Evolutionary conservation across 805 yeast species (phyloP).

Genomic region (Hanseniaspora pseudoguilliermondii): DNA sequence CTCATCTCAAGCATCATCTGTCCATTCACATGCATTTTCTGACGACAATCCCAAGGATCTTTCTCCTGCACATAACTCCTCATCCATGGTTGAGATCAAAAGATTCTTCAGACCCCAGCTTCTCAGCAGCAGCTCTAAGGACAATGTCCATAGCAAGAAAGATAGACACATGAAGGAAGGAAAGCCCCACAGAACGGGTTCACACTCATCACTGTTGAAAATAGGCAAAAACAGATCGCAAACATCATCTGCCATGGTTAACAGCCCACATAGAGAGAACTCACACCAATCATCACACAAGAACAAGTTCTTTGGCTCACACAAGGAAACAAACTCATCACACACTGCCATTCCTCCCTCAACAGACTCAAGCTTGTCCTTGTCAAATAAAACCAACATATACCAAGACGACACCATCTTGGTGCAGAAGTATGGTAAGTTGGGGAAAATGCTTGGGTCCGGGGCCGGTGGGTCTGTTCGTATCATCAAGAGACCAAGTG

Average conservation of each 20-base stretch:
- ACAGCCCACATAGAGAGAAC: not conserved
- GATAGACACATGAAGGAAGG: not conserved
- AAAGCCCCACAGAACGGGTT: constrained; percentile 1
- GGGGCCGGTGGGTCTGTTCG: constrained; percentile 88
- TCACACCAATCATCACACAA: constrained; percentile 19
- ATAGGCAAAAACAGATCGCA: constrained; percentile 11
- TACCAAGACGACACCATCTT: constrained; percentile 41
- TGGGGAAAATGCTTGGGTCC: constrained; percentile 65
- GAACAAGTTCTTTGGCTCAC: not conserved
- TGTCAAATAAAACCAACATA: constrained; percentile 28
- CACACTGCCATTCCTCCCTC: constrained; percentile 29
- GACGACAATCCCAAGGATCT: constrained; percentile 12
- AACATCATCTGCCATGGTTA: not conserved
- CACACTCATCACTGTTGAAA: constrained; percentile 7
- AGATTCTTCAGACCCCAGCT: constrained; percentile 50
- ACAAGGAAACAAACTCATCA: constrained; percentile 1
- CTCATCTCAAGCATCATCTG: constrained; percentile 11
- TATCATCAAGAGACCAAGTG: constrained; percentile 52
- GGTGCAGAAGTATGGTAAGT: constrained; percentile 52
- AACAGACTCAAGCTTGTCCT: constrained; percentile 25
- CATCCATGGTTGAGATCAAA: constrained; percentile 59
- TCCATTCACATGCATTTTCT: constrained; percentile 12
- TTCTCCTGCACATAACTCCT: constrained; percentile 11
- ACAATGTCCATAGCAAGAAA: constrained; percentile 5
- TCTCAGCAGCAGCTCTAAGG: constrained; percentile 20